phyloP scores from a whole-genome alignment of 805 yeast species.

The Nadsonia fulvescens region DNA sequence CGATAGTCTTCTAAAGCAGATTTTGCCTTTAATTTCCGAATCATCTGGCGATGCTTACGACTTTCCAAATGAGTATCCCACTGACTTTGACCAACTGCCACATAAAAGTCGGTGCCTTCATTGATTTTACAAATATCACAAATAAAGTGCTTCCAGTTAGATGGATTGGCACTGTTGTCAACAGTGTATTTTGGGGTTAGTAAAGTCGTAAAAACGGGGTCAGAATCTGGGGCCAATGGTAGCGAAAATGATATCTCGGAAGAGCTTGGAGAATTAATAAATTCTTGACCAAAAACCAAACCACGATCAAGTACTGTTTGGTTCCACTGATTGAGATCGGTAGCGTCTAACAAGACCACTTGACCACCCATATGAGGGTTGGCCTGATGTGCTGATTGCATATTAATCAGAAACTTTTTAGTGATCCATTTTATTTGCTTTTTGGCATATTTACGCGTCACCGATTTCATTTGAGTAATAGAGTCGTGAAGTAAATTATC shows the following conservation, averaged over 20 bases:
- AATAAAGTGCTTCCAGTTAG: slow-evolving; percentile 45
- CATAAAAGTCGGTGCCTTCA: slow-evolving; percentile 31
- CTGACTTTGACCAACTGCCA: slow-evolving; percentile 56
- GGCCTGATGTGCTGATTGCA: slow-evolving; percentile 27
- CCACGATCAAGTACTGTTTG: slow-evolving; percentile 40
- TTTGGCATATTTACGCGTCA: slow-evolving; percentile 76
- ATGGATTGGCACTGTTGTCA: not conserved
- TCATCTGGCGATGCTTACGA: slow-evolving; percentile 35
- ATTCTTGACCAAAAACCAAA: slow-evolving; percentile 24
- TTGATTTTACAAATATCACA: slow-evolving; percentile 48
- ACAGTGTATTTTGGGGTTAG: slow-evolving; percentile 1
- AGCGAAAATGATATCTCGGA: not conserved
- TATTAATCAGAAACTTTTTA: slow-evolving; percentile 45
- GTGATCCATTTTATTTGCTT: slow-evolving; percentile 83
- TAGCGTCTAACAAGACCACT: slow-evolving; percentile 56
- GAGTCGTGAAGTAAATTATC: slow-evolving; percentile 33
- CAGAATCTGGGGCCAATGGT: slow-evolving; percentile 3
- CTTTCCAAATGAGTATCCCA: slow-evolving; percentile 55
- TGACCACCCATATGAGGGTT: slow-evolving; percentile 41
- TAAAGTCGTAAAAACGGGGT: not conserved
- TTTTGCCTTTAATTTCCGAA: too few species aligned
- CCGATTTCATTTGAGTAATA: slow-evolving; percentile 57
- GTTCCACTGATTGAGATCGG: slow-evolving; percentile 49
- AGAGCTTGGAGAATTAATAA: slow-evolving; percentile 15
- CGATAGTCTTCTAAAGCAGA: too few species aligned